phyloP scores from a whole-genome alignment of 148 eudicot species.

The Nepenthes mirabilis region DNA sequence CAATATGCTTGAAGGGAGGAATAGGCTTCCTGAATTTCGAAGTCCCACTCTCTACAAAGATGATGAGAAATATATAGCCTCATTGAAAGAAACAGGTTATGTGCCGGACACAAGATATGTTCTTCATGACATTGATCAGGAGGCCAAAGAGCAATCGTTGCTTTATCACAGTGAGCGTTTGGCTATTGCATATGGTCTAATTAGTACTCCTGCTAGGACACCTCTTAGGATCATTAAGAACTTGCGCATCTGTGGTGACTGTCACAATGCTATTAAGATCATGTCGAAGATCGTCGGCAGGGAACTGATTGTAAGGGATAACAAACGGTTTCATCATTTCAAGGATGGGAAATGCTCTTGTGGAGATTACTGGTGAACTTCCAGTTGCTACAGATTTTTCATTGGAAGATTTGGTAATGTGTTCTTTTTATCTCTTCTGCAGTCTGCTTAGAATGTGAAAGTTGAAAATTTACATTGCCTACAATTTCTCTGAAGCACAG shows the following conservation, averaged over 20 bases:
- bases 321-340: constrained; percentile 12
- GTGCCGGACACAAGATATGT: constrained; percentile 12
- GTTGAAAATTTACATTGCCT: no score
- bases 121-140: constrained; percentile 13
- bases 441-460: not conserved
- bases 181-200: constrained; percentile 12
- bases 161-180: constrained; percentile 10
- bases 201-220: constrained; percentile 11
- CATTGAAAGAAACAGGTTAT: constrained; percentile 35
- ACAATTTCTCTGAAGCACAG: no score
- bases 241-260: constrained; percentile 9
- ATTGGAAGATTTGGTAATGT: not conserved
- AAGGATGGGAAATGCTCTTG: constrained; percentile 13
- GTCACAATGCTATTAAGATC: constrained; percentile 14
- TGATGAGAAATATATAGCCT: constrained; percentile 74
- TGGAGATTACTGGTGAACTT: constrained; percentile 10
- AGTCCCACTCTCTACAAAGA: constrained; percentile 68
- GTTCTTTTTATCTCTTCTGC: constrained; percentile 1
- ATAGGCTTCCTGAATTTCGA: constrained; percentile 56
- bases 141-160: constrained; percentile 11
- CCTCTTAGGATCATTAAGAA: constrained; percentile 14
- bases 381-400: not conserved
- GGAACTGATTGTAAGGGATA: constrained; percentile 12
- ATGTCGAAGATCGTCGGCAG: constrained; percentile 12
- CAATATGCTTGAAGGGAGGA: constrained; percentile 78